Percentiles rank a stretch among this genome's conserved stretches.
phyloP scores from a whole-genome alignment of 768 basidiomycete genomes.

The Lentinula detonsa region DNA sequence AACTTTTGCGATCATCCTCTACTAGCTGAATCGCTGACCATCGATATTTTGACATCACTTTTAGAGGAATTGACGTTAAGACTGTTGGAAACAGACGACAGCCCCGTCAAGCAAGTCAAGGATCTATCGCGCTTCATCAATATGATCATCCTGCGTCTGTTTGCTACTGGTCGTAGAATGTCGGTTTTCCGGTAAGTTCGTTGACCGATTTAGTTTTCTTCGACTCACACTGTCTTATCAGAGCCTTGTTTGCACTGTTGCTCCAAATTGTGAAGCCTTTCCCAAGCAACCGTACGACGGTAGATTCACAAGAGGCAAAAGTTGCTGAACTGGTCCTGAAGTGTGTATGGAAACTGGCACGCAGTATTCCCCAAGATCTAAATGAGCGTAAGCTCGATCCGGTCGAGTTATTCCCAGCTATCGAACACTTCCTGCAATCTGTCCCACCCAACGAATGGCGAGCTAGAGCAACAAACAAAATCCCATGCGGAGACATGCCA shows the following conservation, averaged over 20 bases:
- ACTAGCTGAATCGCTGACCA: constrained; percentile 81
- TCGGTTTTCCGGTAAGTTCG: constrained; percentile 78
- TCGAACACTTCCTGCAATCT: constrained; percentile 91
- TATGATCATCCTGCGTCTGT: constrained; percentile 92
- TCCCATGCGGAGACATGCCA: constrained; percentile 98
- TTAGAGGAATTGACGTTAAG: constrained; percentile 89
- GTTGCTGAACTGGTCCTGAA: constrained; percentile 92
- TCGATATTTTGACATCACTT: constrained; percentile 79
- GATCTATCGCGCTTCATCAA: constrained; percentile 97
- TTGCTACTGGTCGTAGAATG: constrained; percentile 86
- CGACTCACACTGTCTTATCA: constrained; percentile 20
- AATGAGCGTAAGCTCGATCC: constrained; percentile 76
- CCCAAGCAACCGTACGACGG: constrained; percentile 61
- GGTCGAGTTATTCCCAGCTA: constrained; percentile 82
- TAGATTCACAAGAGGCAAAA: constrained; percentile 77
- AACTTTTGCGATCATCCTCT: constrained; percentile 89
- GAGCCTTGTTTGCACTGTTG: constrained; percentile 76
- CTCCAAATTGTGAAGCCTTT: constrained; percentile 82
- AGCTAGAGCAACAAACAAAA: constrained; percentile 80
- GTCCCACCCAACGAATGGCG: constrained; percentile 97
- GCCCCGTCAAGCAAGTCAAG: constrained; percentile 74
- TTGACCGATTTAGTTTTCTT: constrained; percentile 4
- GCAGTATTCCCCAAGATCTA: constrained; percentile 91
- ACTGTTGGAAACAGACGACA: constrained; percentile 91
- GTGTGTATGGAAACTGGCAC: constrained; percentile 96